A percentile compares a stretch with the other conserved stretches of the same genome.
Conservation (phyloP, 495 filamentous ascomycete genomes). For the Aspergillus avenaceus region DNA sequence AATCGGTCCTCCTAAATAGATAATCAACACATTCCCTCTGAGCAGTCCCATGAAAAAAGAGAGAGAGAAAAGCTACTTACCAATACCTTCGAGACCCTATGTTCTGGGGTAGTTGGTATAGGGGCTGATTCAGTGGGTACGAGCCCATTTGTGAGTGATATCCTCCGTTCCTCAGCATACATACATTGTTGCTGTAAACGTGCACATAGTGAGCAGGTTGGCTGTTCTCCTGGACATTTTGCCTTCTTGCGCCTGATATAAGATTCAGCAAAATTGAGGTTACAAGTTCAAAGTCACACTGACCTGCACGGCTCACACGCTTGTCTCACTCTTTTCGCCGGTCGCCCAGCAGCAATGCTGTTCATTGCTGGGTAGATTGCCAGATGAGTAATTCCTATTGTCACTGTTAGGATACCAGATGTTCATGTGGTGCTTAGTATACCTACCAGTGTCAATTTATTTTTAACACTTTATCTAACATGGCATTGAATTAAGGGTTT, state of each 20-base stretch:
- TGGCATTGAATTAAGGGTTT: background rate
- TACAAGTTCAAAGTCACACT: background rate
- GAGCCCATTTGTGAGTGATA: constrained; percentile 7
- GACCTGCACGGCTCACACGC: constrained; percentile 48
- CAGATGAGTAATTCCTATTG: background rate
- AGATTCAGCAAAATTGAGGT: background rate
- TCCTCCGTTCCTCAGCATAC: constrained; percentile 38
- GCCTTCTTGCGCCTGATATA: constrained; percentile 42
- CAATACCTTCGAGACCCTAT: constrained; percentile 16
- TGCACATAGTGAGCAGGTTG: constrained; percentile 42
- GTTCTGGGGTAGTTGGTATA: constrained; percentile 4
- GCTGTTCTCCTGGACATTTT: constrained; percentile 46
- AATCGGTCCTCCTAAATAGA: constrained; percentile 35
- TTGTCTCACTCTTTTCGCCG: constrained; percentile 40
- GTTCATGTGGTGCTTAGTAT: background rate
- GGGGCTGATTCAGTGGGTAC: background rate
- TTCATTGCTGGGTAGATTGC: constrained; percentile 17
- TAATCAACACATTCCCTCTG: background rate
- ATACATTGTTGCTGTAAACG: constrained; percentile 38
- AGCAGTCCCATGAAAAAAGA: too few species aligned
- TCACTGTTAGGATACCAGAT: background rate
- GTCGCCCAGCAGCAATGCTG: constrained; percentile 22
- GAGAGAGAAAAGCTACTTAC: constrained; percentile 7
- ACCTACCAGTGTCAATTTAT: background rate
- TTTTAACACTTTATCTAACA: background rate